These are phyloP conservation scores for Pelargonium fulgidum DNA, from an alignment of 441 rosid species.

Conservation along the genomic window DNA sequence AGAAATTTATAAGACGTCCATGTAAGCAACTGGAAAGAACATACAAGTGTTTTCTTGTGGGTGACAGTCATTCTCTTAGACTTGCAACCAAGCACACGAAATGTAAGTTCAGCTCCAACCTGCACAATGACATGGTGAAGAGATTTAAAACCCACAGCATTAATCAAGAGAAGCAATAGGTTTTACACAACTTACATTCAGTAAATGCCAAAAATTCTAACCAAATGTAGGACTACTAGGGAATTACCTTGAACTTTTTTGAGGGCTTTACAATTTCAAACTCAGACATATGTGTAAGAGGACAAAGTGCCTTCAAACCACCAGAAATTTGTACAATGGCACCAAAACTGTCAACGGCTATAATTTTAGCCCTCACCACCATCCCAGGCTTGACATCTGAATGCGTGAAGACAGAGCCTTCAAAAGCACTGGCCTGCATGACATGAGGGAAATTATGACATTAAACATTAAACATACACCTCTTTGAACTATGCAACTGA, in stretches of 20 bases:
- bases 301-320: conserved; percentile 96
- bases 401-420: conserved; percentile 85
- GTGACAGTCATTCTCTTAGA: conserved; percentile 96
- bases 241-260: conserved; percentile 78
- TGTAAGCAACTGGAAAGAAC: conserved; percentile 23
- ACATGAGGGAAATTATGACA: conserved; percentile 9
- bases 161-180: not conserved
- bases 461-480: not conserved
- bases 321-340: conserved; percentile 98
- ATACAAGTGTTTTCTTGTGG: conserved; percentile 91
- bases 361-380: conserved; percentile 74
- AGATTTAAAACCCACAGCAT: conserved; percentile 5
- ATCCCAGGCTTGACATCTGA: conserved; percentile 98
- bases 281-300: conserved; percentile 94
- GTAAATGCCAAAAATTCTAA: conserved; percentile 4
- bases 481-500: not conserved
- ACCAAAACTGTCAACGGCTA: conserved; percentile 76
- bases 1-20: conserved; percentile 14
- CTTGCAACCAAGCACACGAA: conserved; percentile 98
- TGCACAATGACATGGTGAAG: conserved; percentile 27
- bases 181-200: not conserved
- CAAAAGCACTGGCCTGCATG: conserved; percentile 87
- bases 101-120: conserved; percentile 85
- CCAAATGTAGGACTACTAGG: conserved; percentile 9
- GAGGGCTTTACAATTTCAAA: conserved; percentile 80